Evolutionary conservation across 2,329 filamentous ascomycete species (phyloP).

Genomic region (Arthrinium puccinioides): DNA sequence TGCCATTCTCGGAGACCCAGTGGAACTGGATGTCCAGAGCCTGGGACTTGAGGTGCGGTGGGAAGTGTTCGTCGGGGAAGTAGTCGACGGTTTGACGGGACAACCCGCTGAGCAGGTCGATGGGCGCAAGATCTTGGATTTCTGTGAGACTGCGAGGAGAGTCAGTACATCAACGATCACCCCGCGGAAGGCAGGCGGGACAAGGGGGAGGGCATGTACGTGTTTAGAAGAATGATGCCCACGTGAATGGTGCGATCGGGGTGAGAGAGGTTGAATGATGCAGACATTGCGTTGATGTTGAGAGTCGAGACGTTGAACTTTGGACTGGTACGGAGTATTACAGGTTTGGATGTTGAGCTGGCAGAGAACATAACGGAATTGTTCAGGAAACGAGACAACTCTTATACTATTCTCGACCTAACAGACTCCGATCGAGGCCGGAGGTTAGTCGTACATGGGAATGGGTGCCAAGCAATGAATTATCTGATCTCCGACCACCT

Average conservation of each 20-base stretch:
- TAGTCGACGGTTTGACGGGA: constrained; percentile 10
- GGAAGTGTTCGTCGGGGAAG: constrained; percentile 9
- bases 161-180: neutral
- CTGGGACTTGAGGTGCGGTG: constrained; percentile 10
- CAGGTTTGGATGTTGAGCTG: too few relatives aligned
- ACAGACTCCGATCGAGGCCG: too few relatives aligned
- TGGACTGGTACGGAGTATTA: too few relatives aligned
- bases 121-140: constrained; percentile 25
- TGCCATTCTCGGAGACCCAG: constrained; percentile 24
- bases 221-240: constrained; percentile 22
- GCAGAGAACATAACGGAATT: too few relatives aligned
- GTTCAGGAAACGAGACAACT: too few relatives aligned
- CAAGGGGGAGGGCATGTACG: constrained; percentile 10
- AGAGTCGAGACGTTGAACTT: too few relatives aligned
- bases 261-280: constrained; percentile 13
- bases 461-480: too few relatives aligned
- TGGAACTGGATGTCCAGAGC: constrained; percentile 22
- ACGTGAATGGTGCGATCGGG: constrained; percentile 17
- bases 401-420: too few relatives aligned
- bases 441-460: too few relatives aligned
- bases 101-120: constrained; percentile 20
- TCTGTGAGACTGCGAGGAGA: constrained; percentile 20
- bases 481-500: too few relatives aligned
- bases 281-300: constrained; percentile 5
- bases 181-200: neutral